These are phyloP conservation scores for Scenedesmus sp. DNA, from an alignment of 163 green algal species.

Conservation along the genomic window DNA sequence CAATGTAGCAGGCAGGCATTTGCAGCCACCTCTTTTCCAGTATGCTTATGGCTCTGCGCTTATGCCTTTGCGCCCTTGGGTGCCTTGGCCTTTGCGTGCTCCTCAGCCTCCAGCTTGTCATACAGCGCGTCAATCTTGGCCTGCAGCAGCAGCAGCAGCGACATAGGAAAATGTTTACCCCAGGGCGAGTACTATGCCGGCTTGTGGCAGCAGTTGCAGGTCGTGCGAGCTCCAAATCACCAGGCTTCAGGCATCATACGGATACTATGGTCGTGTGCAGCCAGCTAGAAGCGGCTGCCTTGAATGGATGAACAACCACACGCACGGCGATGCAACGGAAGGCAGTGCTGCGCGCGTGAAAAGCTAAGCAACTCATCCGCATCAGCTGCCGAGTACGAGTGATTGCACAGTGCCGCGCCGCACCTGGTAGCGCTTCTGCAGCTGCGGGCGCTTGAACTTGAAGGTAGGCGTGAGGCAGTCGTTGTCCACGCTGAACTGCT, in stretches of 20 bases:
- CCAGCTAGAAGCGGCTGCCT: too few species aligned
- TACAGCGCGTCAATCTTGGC: neutral
- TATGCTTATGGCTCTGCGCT: too few species aligned
- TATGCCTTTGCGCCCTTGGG: neutral
- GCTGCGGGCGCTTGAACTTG: constrained; percentile 98
- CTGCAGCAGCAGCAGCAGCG: neutral
- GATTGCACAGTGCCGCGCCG: neutral
- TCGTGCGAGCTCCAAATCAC: too few species aligned
- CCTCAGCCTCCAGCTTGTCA: constrained; percentile 30
- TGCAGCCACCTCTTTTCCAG: too few species aligned
- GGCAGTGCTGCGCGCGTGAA: too few species aligned
- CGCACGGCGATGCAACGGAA: too few species aligned
- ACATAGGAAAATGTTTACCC: neutral
- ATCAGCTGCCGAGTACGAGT: too few species aligned
- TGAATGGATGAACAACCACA: too few species aligned
- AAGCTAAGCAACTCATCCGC: too few species aligned
- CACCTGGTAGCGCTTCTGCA: constrained; percentile 91
- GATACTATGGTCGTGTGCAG: too few species aligned
- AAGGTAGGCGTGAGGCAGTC: constrained; percentile 96
- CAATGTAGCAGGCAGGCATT: too few species aligned
- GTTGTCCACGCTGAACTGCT: constrained; percentile 86
- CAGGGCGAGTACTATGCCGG: neutral
- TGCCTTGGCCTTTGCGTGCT: neutral
- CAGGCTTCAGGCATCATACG: too few species aligned
- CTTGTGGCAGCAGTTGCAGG: neutral